Conservation (phyloP, 108 stramenopile species). For the Conticribra weissflogii region DNA sequence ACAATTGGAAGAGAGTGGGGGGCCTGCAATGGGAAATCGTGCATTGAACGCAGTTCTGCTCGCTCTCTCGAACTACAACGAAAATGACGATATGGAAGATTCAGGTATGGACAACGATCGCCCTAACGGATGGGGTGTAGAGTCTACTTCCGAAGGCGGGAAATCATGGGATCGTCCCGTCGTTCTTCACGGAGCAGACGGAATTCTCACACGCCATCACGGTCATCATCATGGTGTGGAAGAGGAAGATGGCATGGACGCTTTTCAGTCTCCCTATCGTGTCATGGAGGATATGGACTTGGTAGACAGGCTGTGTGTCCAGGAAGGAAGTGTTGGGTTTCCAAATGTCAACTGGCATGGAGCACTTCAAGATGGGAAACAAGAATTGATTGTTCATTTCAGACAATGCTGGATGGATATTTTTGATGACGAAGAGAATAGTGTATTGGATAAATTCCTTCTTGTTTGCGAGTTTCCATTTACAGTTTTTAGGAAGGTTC, state of each 20-base stretch:
- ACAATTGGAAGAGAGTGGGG: conserved; percentile 4
- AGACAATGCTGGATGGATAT: conserved; percentile 68
- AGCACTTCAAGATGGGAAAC: conserved; percentile 59
- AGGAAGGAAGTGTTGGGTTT: conserved; percentile 48
- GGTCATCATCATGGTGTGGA: conserved; percentile 13
- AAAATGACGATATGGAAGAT: conserved; percentile 36
- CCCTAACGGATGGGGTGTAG: conserved; percentile 44
- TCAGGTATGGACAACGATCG: conserved; percentile 5
- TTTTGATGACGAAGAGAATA: conserved; percentile 61
- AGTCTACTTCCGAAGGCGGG: conserved; percentile 40
- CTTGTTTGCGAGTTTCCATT: conserved; percentile 81
- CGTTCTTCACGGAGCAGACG: conserved; percentile 70
- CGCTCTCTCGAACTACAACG: conserved; percentile 83
- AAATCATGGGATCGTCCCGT: conserved; percentile 63
- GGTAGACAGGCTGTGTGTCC: conserved; percentile 33
- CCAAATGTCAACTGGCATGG: conserved; percentile 64
- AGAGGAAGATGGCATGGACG: conserved; percentile 17
- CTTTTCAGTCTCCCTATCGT: conserved; percentile 36
- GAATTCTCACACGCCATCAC: conserved; percentile 53
- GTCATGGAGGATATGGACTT: conserved; percentile 67
- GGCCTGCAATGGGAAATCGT: conserved; percentile 17
- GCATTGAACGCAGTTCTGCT: conserved; percentile 59
- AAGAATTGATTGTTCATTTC: conserved; percentile 60
- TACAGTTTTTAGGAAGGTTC: conserved; percentile 72
- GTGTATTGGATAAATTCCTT: conserved; percentile 61